A percentile compares a stretch with the other conserved stretches of the same genome.
Evolutionary conservation across 73 alveolate species (phyloP).

Genomic region (Symbiodinium natans): DNA sequence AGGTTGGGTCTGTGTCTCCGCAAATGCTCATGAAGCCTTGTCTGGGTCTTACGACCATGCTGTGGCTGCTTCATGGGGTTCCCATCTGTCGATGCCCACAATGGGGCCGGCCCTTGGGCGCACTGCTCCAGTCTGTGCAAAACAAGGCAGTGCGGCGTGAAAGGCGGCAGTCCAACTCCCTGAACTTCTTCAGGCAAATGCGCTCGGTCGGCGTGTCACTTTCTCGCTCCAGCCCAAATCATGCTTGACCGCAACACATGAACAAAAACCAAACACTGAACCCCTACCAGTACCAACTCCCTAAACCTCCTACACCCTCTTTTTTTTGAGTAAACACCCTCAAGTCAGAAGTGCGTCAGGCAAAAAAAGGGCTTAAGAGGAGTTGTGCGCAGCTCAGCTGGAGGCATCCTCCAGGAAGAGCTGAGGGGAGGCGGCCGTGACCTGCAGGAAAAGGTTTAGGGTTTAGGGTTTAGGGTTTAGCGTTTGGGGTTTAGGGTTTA

Average conservation of each 20-base stretch:
- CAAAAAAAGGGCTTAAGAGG: too few species aligned
- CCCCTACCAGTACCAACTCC: neutral
- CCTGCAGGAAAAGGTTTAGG: too few species aligned
- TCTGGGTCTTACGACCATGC: too few species aligned
- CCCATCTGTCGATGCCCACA: neutral
- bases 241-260: neutral
- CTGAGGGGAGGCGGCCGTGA: neutral
- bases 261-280: neutral
- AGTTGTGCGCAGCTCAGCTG: neutral
- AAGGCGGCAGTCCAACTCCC: too few species aligned
- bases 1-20: too few species aligned
- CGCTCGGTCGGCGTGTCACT: too few species aligned
- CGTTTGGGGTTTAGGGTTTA: neutral
- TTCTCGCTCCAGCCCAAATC: neutral
- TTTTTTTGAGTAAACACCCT: too few species aligned
- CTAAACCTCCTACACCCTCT: neutral
- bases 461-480: too few species aligned
- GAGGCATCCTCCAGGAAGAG: slow-evolving; percentile 7
- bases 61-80: too few species aligned
- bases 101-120: neutral
- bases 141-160: neutral
- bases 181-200: too few species aligned
- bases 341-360: too few species aligned
- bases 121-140: slow-evolving; percentile 11
- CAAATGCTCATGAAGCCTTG: too few species aligned